Evolutionary conservation across 257 asterid species (phyloP).

Genomic region (Solanum okadae): DNA sequence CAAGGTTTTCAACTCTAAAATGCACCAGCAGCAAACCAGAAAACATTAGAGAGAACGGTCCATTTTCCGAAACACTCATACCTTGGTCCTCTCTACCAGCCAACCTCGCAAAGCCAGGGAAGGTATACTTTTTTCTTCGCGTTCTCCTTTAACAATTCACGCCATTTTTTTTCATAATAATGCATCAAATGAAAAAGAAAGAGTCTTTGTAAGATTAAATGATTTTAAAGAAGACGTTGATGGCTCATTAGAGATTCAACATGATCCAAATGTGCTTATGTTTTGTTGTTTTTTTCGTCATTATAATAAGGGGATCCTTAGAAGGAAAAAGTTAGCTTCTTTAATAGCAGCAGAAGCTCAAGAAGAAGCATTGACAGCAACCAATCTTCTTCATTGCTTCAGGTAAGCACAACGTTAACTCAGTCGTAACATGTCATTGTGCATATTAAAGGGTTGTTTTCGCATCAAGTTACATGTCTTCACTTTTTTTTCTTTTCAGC

Average conservation of each 20-base stretch:
- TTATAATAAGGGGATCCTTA: constrained; percentile 42
- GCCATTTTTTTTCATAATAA: neutral
- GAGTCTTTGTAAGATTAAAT: neutral
- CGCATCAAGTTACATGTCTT: neutral
- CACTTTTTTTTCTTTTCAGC: constrained; percentile 23
- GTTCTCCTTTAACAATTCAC: neutral
- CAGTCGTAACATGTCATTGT: neutral
- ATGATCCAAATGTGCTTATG: neutral
- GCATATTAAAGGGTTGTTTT: neutral
- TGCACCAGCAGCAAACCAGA: constrained; percentile 34
- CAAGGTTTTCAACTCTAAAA: constrained; percentile 24
- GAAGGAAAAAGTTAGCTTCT: constrained; percentile 64
- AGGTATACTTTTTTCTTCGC: constrained; percentile 29
- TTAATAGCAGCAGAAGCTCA: constrained; percentile 75
- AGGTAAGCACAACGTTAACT: constrained; percentile 24
- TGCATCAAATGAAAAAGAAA: neutral
- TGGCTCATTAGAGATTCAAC: neutral
- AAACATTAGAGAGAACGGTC: constrained; percentile 20
- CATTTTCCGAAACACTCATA: constrained; percentile 30
- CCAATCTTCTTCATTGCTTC: constrained; percentile 66
- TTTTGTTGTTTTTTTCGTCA: neutral
- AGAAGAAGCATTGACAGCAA: constrained; percentile 65
- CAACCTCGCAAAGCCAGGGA: constrained; percentile 54
- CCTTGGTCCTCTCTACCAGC: constrained; percentile 71
- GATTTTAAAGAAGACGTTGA: neutral